Base-by-base conservation (phyloP, 345 rosid genomes). In the Gossypium mustelinum region DNA sequence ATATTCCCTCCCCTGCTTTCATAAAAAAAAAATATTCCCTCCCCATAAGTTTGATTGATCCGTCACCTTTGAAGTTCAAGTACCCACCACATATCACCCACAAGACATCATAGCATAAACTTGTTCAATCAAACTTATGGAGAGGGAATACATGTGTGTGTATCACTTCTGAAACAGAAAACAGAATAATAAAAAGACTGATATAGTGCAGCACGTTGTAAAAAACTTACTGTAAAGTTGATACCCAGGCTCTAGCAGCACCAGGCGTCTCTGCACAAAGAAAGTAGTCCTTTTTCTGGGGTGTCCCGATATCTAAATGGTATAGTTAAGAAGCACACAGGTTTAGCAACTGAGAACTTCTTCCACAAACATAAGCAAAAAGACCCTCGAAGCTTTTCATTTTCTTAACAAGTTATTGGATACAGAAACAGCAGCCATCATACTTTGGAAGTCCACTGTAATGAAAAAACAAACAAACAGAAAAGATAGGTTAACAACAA, bases 201-300 rank as follows among this genome's bases (percentile, higher is more conserved):
- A 20, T 22, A 20, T 9, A 72, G 16, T 25, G 67, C 63, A 57
- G 47, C 48, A 56, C 17, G 50, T 57, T 67, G 2, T 55, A 20
- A 76, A 44, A 44, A 81, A 70, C 98, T 88, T 90, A 96, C 99
- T 87, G 91, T 75, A 96, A 84, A 54, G 99, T 96, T 73, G 93
- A 80, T 24, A 96, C 99, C 98, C 97, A 96, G 58, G 99, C 99
- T 80, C 90, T 92, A 76, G 99, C 92, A 41, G 99, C 98, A 78
- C 92, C 93, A 74, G 99, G 93, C 75, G 99, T 93, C 78, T 96
- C 98, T 22, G 97, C 94, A 81, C 98, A 96, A 34, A 96, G 88
- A 80, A 93, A 96, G 83, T 93, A 96, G 74, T 93, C 99, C 74
- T 89, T 92, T 82, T 86, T 96, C 85, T 91, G 90, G n/a, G 98